Conservation (phyloP, 345 rosid species). For the Gossypioides kirkii region DNA sequence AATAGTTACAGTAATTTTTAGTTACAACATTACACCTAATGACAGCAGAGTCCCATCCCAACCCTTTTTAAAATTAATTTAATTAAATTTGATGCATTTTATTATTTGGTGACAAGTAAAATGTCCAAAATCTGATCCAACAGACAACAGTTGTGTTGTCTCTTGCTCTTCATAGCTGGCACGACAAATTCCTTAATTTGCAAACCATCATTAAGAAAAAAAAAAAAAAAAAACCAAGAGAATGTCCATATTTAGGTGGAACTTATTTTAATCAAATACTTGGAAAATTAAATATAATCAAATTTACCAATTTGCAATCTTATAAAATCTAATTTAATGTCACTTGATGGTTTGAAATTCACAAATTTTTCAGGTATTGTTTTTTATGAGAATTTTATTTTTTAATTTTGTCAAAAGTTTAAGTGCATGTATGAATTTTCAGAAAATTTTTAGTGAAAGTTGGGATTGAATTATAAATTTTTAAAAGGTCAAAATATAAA, state of each 20-base stretch:
- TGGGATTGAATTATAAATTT: too few species aligned
- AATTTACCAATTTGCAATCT: neutral
- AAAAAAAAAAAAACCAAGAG: neutral
- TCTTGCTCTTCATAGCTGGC: neutral
- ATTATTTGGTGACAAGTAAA: slow-evolving; percentile 1
- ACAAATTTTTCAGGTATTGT: too few species aligned
- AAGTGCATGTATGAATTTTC: fast-evolving
- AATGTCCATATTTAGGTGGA: neutral
- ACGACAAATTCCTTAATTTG: neutral
- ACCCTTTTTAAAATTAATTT: too few species aligned
- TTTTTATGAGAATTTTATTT: too few species aligned
- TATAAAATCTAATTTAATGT: neutral
- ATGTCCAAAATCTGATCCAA: neutral
- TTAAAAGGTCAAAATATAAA: too few species aligned
- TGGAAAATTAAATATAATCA: neutral
- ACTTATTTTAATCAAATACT: neutral
- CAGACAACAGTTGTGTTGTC: neutral
- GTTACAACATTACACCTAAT: too few species aligned
- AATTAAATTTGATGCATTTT: too few species aligned
- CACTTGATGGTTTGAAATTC: too few species aligned
- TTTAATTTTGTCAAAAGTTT: too few species aligned
- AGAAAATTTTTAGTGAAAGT: fast-evolving
- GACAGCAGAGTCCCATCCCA: too few species aligned
- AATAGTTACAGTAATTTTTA: too few species aligned
- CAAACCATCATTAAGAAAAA: neutral